Percentiles rank a stretch among this genome's conserved stretches.
Evolutionary conservation across 352 stramenopile species (phyloP).

Genomic region (Phytophthora multivora): DNA sequence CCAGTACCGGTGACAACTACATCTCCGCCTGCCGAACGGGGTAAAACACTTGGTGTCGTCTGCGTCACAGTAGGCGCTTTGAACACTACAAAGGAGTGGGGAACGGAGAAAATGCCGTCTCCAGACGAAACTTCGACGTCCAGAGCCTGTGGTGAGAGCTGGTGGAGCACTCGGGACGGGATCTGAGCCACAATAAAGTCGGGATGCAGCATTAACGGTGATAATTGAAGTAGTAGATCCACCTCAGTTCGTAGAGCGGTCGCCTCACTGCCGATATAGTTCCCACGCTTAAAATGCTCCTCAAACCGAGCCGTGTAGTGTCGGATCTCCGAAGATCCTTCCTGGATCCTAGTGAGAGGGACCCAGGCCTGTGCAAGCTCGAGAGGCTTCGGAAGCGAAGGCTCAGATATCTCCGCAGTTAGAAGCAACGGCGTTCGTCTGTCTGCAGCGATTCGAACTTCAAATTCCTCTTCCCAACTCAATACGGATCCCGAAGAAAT

Average conservation of each 20-base stretch:
- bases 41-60: constrained; percentile 54
- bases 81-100: constrained; percentile 54
- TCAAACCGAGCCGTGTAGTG: constrained; percentile 40
- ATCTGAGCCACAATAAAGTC: constrained; percentile 49
- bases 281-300: constrained; percentile 57
- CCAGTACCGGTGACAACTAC: constrained; percentile 44
- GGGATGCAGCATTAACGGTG: constrained; percentile 50
- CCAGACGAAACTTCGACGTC: constrained; percentile 70
- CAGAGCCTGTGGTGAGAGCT: constrained; percentile 41
- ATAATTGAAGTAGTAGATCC: constrained; percentile 68
- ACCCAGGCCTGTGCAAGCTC: constrained; percentile 56
- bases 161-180: constrained; percentile 14
- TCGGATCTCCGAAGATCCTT: constrained; percentile 34
- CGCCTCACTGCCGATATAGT: constrained; percentile 13
- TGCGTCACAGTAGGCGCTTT: constrained; percentile 43
- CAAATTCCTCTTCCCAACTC: constrained; percentile 73
- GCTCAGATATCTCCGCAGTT: constrained; percentile 53
- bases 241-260: constrained; percentile 36
- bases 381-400: constrained; percentile 31
- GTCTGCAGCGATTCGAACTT: constrained; percentile 49
- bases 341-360: constrained; percentile 39
- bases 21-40: constrained; percentile 59
- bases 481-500: constrained; percentile 36
- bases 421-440: constrained; percentile 38
- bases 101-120: constrained; percentile 52